Evolutionary conservation across 2,329 filamentous ascomycete species (phyloP), one percentile per base, ranked within the genome.

Genomic region (Mycosphaerella sp.): DNA sequence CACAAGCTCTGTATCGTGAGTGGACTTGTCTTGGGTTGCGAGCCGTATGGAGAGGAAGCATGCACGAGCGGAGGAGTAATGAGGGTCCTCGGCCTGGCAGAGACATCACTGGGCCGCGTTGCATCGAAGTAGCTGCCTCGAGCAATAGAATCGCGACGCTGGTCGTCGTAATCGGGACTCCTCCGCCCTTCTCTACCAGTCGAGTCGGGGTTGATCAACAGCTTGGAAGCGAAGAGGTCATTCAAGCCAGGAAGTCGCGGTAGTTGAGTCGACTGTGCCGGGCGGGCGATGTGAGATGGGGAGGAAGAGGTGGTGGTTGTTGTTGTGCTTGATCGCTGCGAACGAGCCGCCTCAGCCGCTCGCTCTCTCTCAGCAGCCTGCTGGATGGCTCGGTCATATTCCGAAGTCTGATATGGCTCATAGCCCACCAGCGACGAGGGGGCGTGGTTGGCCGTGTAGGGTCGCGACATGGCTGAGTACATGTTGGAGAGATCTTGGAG

Each of bases 221-320:
- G 51, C 34, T 53, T 48, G 16, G 46, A 50, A 17, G 51, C 51
- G 37, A 53, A 53, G 30, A 53, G 46, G 25, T 53, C 51, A 16
- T 53, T 48, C 36, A 53, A 42, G 27, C 51, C 45, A 14, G 51
- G 51, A 9, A 53, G 51, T 5, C 47, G 40, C 14, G 32, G 40
- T 21, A 30, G 8, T 21, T 41, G 39, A 25, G 16, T 21, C 12
- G 39, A 17, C 39, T 18, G 7, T n/a, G 16, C 39, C 18, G 8
- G 18, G 9, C 6, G 1, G 12, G 36, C 4, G 44, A 14, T 30
- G 36, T 21, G 27, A 37, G 18, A n/a, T n/a, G n/a, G n/a, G n/a
- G n/a, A 27, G 10, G 14, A 18, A 25, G 37, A 18, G 27, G 27
- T 36, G 13, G 17, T 37, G 12, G 16, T 35, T 6, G 45, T 32